Conservation (phyloP, 116 monocot genomes). For the Posidonia oceanica region DNA sequence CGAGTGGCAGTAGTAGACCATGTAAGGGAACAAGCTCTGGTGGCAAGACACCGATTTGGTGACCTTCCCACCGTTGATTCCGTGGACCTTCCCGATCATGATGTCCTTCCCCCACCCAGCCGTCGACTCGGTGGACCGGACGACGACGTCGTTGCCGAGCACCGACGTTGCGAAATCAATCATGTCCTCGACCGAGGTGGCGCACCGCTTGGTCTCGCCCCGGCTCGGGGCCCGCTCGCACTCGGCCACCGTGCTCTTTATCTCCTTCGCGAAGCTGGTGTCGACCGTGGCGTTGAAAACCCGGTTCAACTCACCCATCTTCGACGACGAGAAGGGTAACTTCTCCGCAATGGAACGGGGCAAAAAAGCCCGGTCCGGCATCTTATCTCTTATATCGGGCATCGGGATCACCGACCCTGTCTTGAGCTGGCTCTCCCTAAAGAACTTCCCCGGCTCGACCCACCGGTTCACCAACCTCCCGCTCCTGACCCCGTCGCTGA, state of each 20-base stretch:
- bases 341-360: conserved; percentile 39
- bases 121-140: conserved; percentile 36
- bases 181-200: conserved; percentile 65
- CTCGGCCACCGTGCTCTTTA: conserved; percentile 45
- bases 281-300: conserved; percentile 32
- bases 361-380: conserved; percentile 55
- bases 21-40: conserved; percentile 78
- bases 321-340: conserved; percentile 38
- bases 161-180: conserved; percentile 63
- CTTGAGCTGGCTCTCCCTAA: conserved; percentile 24
- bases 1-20: conserved; percentile 81
- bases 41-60: conserved; percentile 79
- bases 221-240: conserved; percentile 67
- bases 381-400: conserved; percentile 65
- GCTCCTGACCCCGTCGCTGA: conserved; percentile 3
- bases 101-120: conserved; percentile 22
- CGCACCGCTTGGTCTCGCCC: conserved; percentile 75
- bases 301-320: conserved; percentile 11
- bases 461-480: conserved; percentile 18
- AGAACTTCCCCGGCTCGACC: conserved; percentile 29
- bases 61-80: conserved; percentile 51
- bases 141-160: conserved; percentile 38
- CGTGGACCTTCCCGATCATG: conserved; percentile 36
- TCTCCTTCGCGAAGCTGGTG: conserved; percentile 37
- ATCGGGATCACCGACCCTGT: conserved; percentile 53